Percentiles rank a stretch among this genome's conserved stretches.
Evolutionary conservation across 306 rosid species (phyloP).

Genomic region (Oemleria cerasiformis): DNA sequence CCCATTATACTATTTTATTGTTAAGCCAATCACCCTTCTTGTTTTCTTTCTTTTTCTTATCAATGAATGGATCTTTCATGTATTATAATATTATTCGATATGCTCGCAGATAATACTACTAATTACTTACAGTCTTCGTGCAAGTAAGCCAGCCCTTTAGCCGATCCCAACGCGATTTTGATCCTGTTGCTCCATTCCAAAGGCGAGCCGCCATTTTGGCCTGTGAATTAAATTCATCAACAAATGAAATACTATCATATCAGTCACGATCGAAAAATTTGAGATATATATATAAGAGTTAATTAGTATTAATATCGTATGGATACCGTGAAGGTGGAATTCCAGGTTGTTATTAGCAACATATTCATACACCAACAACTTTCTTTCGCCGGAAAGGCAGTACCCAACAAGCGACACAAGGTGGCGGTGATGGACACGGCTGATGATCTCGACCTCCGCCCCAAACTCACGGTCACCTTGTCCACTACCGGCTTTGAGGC

Average conservation of each 20-base stretch:
- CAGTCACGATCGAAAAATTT: background rate
- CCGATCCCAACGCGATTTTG: constrained; percentile 74
- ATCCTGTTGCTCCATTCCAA: constrained; percentile 69
- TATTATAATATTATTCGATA: too few relatives aligned
- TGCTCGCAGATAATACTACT: background rate
- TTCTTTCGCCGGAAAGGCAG: constrained; percentile 44
- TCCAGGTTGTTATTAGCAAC: constrained; percentile 80
- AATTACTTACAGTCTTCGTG: constrained; percentile 82
- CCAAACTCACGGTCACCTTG: constrained; percentile 79
- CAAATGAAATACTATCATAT: background rate
- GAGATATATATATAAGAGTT: background rate
- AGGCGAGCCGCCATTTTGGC: constrained; percentile 38
- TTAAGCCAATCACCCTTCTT: too few relatives aligned
- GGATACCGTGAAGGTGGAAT: constrained; percentile 71
- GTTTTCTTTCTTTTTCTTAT: too few relatives aligned
- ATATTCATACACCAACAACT: constrained; percentile 68
- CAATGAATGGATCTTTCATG: too few relatives aligned
- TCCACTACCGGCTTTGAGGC: constrained; percentile 57
- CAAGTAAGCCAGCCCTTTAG: constrained; percentile 91
- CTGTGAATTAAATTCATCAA: constrained; percentile 15
- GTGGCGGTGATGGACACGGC: constrained; percentile 93
- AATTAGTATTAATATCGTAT: background rate
- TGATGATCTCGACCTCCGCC: constrained; percentile 79
- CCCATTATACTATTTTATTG: too few relatives aligned
- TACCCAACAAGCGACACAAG: constrained; percentile 88